phyloP scores from a whole-genome alignment of 2,329 filamentous ascomycete genomes.

The Hypoxylon sp. region DNA sequence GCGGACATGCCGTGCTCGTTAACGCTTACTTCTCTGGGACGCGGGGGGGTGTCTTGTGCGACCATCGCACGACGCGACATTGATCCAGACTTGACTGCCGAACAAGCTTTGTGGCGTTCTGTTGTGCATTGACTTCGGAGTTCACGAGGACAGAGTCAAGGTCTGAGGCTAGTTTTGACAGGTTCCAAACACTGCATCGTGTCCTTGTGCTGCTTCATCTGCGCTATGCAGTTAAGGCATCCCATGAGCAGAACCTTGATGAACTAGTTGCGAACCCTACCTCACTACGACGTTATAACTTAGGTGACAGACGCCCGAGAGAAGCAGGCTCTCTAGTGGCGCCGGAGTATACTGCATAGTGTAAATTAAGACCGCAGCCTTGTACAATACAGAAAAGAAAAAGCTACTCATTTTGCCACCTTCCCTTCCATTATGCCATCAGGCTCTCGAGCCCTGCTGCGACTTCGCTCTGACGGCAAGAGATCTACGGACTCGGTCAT shows the following conservation, averaged over 20 bases:
- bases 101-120: constrained; percentile 46
- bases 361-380: constrained; percentile 22
- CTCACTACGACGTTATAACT: constrained; percentile 2
- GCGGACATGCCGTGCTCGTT: constrained; percentile 55
- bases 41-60: constrained; percentile 50
- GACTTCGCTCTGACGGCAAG: constrained; percentile 15
- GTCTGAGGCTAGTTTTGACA: constrained; percentile 46
- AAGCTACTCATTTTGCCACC: constrained; percentile 4
- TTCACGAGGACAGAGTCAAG: constrained; percentile 42
- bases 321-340: not conserved
- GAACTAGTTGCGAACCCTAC: constrained; percentile 6
- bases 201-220: constrained; percentile 36
- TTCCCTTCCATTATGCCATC: not conserved
- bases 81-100: constrained; percentile 45
- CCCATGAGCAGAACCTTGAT: constrained; percentile 6
- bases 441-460: not conserved
- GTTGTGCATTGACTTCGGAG: constrained; percentile 41
- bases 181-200: constrained; percentile 39
- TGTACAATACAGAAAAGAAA: constrained; percentile 30
- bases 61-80: constrained; percentile 50
- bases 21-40: constrained; percentile 59
- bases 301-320: not conserved
- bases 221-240: constrained; percentile 23
- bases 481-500: constrained; percentile 18
- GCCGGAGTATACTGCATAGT: constrained; percentile 20